Percentiles rank a stretch among this genome's conserved stretches.
Evolutionary conservation across 306 rosid species (phyloP).

Genomic region (Albizia julibrissin): DNA sequence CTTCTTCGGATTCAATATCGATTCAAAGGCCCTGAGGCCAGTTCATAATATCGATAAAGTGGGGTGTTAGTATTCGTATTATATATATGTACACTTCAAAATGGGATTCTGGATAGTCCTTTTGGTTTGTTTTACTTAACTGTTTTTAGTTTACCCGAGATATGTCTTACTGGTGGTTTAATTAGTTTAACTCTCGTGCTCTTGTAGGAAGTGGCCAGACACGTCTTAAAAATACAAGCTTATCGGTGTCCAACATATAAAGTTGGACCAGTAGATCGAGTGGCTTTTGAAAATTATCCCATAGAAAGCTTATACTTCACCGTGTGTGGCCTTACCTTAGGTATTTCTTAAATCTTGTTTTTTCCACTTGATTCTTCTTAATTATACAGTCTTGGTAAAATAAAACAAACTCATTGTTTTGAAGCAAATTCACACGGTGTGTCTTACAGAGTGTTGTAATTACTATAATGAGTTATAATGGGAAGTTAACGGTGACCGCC

Average conservation of each 20-base stretch:
- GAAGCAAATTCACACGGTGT: too few species aligned
- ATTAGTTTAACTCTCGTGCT: background rate
- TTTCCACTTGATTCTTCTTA: background rate
- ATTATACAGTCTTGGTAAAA: background rate
- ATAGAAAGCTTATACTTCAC: slow-evolving; percentile 39
- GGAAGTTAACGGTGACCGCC: background rate
- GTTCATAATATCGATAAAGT: background rate
- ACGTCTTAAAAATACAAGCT: slow-evolving; percentile 40
- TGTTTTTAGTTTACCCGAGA: background rate
- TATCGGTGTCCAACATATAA: slow-evolving; percentile 40
- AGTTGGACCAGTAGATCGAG: slow-evolving; percentile 48
- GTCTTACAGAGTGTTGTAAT: background rate
- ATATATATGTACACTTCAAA: too few species aligned
- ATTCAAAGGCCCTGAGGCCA: background rate
- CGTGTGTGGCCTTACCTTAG: slow-evolving; percentile 31
- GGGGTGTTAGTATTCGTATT: too few species aligned
- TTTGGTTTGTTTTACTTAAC: background rate
- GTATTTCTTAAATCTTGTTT: background rate
- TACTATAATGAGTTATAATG: slow-evolving; percentile 1
- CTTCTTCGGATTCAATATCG: background rate
- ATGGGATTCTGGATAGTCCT: too few species aligned
- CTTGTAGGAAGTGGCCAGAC: slow-evolving; percentile 38
- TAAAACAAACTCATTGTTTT: too few species aligned
- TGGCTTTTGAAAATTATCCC: slow-evolving; percentile 44
- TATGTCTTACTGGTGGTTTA: too few species aligned